Conservation (phyloP, 75 land plant species). For the Cupressus sempervirens region DNA sequence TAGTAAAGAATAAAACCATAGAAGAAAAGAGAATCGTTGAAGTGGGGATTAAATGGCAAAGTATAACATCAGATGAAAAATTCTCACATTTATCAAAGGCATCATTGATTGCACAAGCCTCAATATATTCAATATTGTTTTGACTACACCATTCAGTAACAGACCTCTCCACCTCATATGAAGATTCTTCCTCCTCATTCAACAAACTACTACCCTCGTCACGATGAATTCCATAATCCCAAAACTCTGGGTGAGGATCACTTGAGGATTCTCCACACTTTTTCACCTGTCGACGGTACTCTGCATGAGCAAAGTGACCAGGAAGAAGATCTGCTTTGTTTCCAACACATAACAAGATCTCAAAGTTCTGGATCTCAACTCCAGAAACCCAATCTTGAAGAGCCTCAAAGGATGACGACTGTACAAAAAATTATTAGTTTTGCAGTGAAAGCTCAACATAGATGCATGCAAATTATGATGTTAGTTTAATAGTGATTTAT, state of each 20-base stretch:
- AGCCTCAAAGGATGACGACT: conserved; percentile 58
- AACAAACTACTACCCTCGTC: conserved; percentile 72
- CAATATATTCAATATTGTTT: conserved; percentile 76
- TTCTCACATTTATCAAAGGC: conserved; percentile 85
- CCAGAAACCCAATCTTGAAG: conserved; percentile 73
- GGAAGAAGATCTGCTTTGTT: conserved; percentile 92
- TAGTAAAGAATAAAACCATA: neutral
- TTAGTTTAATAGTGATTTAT: neutral
- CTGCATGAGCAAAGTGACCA: conserved; percentile 77
- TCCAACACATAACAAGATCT: conserved; percentile 80
- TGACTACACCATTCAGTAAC: conserved; percentile 82
- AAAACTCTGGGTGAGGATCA: conserved; percentile 59
- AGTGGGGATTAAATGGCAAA: neutral
- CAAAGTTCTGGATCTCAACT: conserved; percentile 52
- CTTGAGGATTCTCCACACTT: conserved; percentile 57
- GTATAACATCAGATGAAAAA: neutral
- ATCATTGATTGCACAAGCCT: conserved; percentile 86
- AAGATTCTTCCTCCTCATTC: conserved; percentile 45
- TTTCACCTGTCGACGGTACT: conserved; percentile 64
- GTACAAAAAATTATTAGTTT: conserved; percentile 14
- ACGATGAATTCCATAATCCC: conserved; percentile 68
- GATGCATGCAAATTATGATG: neutral
- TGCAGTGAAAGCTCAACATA: neutral
- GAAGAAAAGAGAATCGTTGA: neutral
- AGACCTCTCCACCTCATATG: conserved; percentile 43